Evolutionary conservation across 768 basidiomycete genomes (phyloP), one percentile per base, ranked within the genome.

Genomic region (Fomitopsis serialis): DNA sequence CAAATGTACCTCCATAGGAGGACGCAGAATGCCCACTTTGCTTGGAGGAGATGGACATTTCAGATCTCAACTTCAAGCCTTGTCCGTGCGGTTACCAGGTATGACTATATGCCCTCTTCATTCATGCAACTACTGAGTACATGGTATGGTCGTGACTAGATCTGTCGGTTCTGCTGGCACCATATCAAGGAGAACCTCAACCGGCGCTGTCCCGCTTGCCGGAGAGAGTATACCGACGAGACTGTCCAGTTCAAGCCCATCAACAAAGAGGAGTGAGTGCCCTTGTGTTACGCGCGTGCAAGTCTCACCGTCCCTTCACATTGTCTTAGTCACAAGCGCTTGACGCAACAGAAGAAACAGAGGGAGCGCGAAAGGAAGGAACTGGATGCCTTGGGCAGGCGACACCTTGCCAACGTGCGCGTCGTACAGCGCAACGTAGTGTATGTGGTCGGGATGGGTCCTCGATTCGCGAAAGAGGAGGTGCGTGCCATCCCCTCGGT

Each of bases 41-140:
- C 73, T 84, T 98, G 42, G 96, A 98, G 67, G 94, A 97, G 75
- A 93, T 99, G 88, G 97, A 98, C 74, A 84, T 98, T 61, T 93
- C 93, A 47, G 97, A 99, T 80, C 82, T 98, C 70, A 96, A 96
- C 75, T 99, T 99, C 76, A 96, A 94, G 76, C 97, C 97, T 24
- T 99, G 97, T 72, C 84, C 94, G 48, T 99, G 97, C 72, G 97
- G 97, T 56, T 97, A 98, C 73, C 97, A 98, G 81, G 97, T 89
- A 58, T 51, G 71, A 40, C 48, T 29, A 34, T 43, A 15, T 40
- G 50, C 61, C 19, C 37, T 15, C 15, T 40, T 40, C 6, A n/a
- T 17, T 5, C 37, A 7, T 17, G 15, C 40, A n/a, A 45, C 22
- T 22, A 17, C 19, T 35, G 51, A 40, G 12, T 50, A 42, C 21